Conservation (phyloP, 495 filamentous ascomycete species). For the Xylaria venustula region DNA sequence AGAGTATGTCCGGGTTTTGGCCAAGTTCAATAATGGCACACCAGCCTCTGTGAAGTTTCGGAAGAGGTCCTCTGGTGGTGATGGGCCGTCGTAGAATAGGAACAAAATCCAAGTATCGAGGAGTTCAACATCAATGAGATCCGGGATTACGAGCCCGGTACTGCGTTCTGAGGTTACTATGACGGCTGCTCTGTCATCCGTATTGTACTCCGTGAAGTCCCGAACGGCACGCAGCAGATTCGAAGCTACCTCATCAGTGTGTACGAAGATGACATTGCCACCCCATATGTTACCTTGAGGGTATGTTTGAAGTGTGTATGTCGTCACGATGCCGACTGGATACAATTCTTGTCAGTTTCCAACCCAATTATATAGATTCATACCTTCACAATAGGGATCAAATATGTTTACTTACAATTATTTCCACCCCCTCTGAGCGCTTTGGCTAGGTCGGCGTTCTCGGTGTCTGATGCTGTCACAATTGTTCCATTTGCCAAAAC, state of each 20-base stretch:
- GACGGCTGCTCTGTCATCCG: constrained; percentile 51
- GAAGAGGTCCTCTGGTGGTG: constrained; percentile 53
- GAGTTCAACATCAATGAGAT: constrained; percentile 26
- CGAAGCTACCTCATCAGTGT: constrained; percentile 35
- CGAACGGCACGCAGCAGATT: constrained; percentile 47
- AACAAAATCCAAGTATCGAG: constrained; percentile 60
- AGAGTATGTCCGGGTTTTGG: constrained; percentile 25
- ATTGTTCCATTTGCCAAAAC: constrained; percentile 58
- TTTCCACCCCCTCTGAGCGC: constrained; percentile 50
- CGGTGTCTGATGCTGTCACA: constrained; percentile 44
- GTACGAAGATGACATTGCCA: constrained; percentile 50
- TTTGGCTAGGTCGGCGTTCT: constrained; percentile 41
- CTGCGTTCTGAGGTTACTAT: constrained; percentile 55
- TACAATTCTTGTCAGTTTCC: neutral
- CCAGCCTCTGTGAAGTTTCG: constrained; percentile 54
- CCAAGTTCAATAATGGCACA: constrained; percentile 29
- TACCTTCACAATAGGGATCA: neutral
- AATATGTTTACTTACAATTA: constrained; percentile 30
- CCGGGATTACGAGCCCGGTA: constrained; percentile 10
- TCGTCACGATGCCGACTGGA: constrained; percentile 46
- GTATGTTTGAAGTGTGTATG: constrained; percentile 47
- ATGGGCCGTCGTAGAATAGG: constrained; percentile 59
- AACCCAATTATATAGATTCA: neutral
- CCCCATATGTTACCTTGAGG: constrained; percentile 52
- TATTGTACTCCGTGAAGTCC: constrained; percentile 52